These are phyloP conservation scores for Wallacemonas collosoma DNA, from an alignment of 208 protist species.

Conservation along the genomic window DNA sequence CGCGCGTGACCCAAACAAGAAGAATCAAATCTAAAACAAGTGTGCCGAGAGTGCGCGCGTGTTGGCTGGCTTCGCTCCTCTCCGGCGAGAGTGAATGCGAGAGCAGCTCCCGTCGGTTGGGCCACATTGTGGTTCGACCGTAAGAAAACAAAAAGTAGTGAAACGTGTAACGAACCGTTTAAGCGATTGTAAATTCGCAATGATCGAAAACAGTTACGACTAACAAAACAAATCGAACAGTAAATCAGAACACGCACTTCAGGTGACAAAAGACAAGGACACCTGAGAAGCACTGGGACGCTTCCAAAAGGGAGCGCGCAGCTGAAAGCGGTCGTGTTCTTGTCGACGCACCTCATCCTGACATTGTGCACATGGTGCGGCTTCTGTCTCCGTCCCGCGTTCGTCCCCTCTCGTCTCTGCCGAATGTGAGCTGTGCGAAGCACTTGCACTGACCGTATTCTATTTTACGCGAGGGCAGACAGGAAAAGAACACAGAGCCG, in stretches of 20 bases:
- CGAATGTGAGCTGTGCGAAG: neutral
- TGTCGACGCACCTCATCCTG: no score
- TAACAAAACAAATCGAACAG: neutral
- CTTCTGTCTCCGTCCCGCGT: no score
- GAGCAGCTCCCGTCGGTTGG: neutral
- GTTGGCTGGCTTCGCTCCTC: neutral
- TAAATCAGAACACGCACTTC: neutral
- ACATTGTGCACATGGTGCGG: no score
- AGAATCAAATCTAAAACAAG: no score
- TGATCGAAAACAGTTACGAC: neutral
- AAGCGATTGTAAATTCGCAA: constrained; percentile 5
- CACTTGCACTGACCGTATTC: no score
- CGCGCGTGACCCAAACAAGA: no score
- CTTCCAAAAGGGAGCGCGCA: no score
- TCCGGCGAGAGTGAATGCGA: neutral
- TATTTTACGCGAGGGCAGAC: no score
- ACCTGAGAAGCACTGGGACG: no score
- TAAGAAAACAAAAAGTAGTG: neutral
- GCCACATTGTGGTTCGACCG: neutral
- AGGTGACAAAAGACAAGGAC: neutral
- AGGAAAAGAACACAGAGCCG: no score
- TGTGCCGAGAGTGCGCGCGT: no score
- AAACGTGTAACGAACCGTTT: constrained; percentile 7
- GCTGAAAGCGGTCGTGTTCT: no score
- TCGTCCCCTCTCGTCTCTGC: neutral